Base-by-base conservation (phyloP, 306 rosid species). In the Astragalus glycyphyllos region DNA sequence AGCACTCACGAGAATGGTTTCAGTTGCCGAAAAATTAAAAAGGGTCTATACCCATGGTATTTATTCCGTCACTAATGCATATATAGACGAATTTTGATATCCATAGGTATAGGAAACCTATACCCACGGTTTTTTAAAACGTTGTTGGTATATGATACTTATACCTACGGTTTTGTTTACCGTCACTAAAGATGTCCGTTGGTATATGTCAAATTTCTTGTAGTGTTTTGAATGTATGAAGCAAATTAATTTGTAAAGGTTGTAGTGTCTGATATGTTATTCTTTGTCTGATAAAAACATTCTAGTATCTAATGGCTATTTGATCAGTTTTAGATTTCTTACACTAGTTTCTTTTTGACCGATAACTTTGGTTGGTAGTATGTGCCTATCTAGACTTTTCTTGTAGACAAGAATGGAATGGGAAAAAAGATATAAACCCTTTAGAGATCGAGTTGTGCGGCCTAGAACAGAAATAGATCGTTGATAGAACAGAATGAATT, bases 211-310 rank as follows among this genome's bases (percentile, higher is more conserved):
- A n/a, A n/a, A n/a, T n/a, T n/a, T n/a, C n/a, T n/a, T n/a, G n/a
- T n/a, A n/a, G n/a, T n/a, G n/a, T n/a, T n/a, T 63, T 42, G 16
- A 63, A 63, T 26, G 69, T 63, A 42, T 23, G 69, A 44, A 63
- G 69, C 53, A 63, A 63, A 44, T 42, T 23, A 42, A 11, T 20
- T 42, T 63, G 54, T 20, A 63, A 63, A 23, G 53, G 4, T 42
- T 42, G 38, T 6, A 63, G 2, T 62, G 11, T 42, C 23, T 63
- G 42, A 17, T 17, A 63, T 63, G 67, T 17, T 42, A 42, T 9
- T 20, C 54, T 63, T 11, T 63, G 16, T 42, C 48, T 20, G 54
- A 20, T 4, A 23, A 62, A 16, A 57, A 15, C 40, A 61, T 16
- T 38, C 10, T 42, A 17, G 68, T 41, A 62, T 62, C 67, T 61